Percentiles rank a stretch among this genome's conserved stretches.
phyloP scores from a whole-genome alignment of 768 basidiomycete species.

The Phlebiopsis gigantea region DNA sequence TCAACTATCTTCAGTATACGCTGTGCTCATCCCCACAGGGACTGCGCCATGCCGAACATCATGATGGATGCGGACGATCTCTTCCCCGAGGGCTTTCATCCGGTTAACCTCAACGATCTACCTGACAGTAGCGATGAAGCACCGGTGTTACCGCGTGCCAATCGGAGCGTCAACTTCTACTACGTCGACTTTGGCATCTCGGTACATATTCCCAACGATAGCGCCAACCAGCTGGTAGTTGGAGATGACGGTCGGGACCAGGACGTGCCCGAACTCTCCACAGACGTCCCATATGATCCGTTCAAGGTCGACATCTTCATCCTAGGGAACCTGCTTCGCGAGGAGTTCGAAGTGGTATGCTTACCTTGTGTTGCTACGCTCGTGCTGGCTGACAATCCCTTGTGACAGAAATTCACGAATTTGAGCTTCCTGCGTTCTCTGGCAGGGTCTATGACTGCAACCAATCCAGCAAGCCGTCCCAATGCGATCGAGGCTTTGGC shows the following conservation, averaged over 20 bases:
- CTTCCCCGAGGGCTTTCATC: slow-evolving; percentile 10
- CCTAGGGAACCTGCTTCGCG: slow-evolving; percentile 10
- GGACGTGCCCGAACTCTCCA: slow-evolving; percentile 17
- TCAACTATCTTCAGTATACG: slow-evolving; percentile 13
- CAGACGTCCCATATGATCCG: slow-evolving; percentile 18
- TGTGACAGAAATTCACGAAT: too few species aligned
- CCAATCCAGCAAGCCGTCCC: too few species aligned
- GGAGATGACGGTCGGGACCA: slow-evolving; percentile 12
- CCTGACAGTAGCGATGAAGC: neutral
- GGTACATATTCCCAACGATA: neutral
- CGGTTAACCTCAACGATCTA: neutral
- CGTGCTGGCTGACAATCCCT: too few species aligned
- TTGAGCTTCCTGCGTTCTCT: too few species aligned
- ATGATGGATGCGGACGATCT: slow-evolving; percentile 13
- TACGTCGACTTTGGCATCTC: slow-evolving; percentile 24
- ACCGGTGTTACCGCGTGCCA: neutral
- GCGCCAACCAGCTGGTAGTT: neutral
- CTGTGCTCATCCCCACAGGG: slow-evolving; percentile 15
- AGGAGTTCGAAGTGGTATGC: too few species aligned
- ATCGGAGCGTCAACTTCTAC: slow-evolving; percentile 15
- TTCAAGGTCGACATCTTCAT: slow-evolving; percentile 22
- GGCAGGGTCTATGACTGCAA: too few species aligned
- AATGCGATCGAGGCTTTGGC: too few species aligned
- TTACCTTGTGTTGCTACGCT: too few species aligned
- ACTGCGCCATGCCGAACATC: slow-evolving; percentile 14